A percentile compares a stretch with the other conserved stretches of the same genome.
These are phyloP conservation scores for Russula ochroleuca DNA, from an alignment of 768 basidiomycete genomes.

Conservation along the genomic window DNA sequence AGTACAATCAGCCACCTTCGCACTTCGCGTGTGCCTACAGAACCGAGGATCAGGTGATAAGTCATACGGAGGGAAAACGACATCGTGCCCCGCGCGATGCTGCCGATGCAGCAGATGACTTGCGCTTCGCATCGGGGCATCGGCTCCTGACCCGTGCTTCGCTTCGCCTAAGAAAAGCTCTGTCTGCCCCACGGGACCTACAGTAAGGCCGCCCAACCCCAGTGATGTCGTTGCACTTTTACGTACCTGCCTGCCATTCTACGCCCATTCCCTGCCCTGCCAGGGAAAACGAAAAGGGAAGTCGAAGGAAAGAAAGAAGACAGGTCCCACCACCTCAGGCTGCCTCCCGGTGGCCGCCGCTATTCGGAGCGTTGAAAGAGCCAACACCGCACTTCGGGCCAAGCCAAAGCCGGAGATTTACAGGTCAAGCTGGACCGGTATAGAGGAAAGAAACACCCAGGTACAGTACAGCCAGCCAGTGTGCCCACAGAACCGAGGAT, in stretches of 20 bases:
- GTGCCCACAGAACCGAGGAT: too few relatives aligned
- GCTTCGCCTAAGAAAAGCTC: neutral
- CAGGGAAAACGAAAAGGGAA: neutral
- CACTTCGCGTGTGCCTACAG: too few relatives aligned
- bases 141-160: neutral
- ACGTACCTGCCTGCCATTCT: neutral
- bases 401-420: too few relatives aligned
- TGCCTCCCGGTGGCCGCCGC: too few relatives aligned
- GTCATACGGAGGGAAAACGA: neutral
- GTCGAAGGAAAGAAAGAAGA: neutral
- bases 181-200: neutral
- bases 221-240: neutral
- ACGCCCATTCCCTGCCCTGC: neutral
- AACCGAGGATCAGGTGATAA: neutral
- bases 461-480: too few relatives aligned
- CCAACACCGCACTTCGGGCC: too few relatives aligned
- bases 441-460: too few relatives aligned
- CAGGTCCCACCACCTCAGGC: neutral
- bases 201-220: too few relatives aligned
- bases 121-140: neutral
- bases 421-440: too few relatives aligned
- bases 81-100: neutral
- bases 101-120: neutral
- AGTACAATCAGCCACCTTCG: too few relatives aligned
- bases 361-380: too few relatives aligned